These are phyloP conservation scores for Eimeria sp. DNA, from an alignment of 169 alveolate genomes.

Conservation along the genomic window DNA sequence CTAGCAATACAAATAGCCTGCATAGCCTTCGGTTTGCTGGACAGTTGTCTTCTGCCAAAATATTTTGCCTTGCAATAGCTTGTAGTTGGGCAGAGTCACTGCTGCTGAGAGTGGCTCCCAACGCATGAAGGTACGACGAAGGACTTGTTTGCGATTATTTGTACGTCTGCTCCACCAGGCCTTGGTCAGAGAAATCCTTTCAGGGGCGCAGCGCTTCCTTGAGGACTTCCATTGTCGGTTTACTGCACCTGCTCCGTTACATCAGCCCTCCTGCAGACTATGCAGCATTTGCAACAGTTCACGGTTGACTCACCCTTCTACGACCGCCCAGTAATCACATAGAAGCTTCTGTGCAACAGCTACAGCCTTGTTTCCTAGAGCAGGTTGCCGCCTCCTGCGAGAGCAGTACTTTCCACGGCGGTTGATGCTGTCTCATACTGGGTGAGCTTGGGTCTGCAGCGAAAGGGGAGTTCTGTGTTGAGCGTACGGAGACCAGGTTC, in stretches of 20 bases:
- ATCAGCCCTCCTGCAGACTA: not conserved
- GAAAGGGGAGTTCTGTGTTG: not conserved
- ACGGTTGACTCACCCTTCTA: not conserved
- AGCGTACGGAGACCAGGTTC: not conserved
- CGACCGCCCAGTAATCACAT: not conserved
- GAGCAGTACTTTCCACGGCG: not conserved
- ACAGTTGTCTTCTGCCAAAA: not conserved
- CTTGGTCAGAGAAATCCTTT: not conserved
- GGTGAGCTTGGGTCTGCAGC: not conserved
- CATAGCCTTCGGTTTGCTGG: not conserved
- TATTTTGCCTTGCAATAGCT: not conserved
- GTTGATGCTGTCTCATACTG: not conserved
- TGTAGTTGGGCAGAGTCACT: not conserved
- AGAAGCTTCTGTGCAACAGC: not conserved
- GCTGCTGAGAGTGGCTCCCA: not conserved
- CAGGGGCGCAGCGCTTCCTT: not conserved
- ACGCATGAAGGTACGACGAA: not conserved
- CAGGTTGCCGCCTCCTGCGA: not conserved
- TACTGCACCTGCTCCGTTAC: not conserved
- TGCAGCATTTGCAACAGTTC: not conserved
- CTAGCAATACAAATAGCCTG: not conserved
- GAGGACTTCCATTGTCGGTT: not conserved
- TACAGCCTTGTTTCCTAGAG: not conserved
- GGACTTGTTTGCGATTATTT: not conserved
- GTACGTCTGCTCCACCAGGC: not conserved